phyloP scores from a whole-genome alignment of 495 filamentous ascomycete genomes.

The Daldinia bambusicola region DNA sequence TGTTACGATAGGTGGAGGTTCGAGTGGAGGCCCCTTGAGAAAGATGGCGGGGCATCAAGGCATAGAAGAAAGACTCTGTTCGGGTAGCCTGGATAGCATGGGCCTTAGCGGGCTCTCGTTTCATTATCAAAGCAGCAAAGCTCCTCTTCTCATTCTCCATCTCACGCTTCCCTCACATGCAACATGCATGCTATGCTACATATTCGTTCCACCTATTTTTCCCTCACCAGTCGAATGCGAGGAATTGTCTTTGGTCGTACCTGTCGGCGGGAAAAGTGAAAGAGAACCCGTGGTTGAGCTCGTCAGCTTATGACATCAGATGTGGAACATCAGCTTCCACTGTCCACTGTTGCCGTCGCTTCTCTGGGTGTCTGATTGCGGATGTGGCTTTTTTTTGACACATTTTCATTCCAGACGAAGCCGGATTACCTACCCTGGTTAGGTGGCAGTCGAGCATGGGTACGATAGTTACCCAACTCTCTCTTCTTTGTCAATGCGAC shows the following conservation, averaged over 20 bases:
- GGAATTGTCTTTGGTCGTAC: slow-evolving; percentile 9
- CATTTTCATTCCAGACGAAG: slow-evolving; percentile 38
- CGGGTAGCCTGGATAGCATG: slow-evolving; percentile 38
- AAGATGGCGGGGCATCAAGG: slow-evolving; percentile 36
- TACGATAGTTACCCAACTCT: slow-evolving; percentile 37
- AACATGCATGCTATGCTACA: slow-evolving; percentile 10
- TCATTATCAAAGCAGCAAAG: slow-evolving; percentile 42
- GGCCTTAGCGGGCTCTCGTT: slow-evolving; percentile 20
- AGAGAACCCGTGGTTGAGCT: slow-evolving; percentile 33
- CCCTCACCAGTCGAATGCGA: slow-evolving; percentile 14
- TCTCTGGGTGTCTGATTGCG: slow-evolving; percentile 23
- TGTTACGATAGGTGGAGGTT: slow-evolving; percentile 39
- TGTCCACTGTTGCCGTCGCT: slow-evolving; percentile 22
- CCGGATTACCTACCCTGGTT: slow-evolving; percentile 34
- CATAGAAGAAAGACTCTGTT: slow-evolving; percentile 19
- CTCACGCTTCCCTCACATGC: slow-evolving; percentile 34
- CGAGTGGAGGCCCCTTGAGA: slow-evolving; percentile 28
- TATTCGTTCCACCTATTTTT: slow-evolving; percentile 14
- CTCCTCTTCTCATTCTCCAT: slow-evolving; percentile 16
- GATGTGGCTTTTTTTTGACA: slow-evolving; percentile 37
- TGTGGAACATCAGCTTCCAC: slow-evolving; percentile 34
- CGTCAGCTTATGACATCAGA: slow-evolving; percentile 44
- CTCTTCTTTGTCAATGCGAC: slow-evolving; percentile 39
- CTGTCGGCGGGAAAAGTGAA: slow-evolving; percentile 30
- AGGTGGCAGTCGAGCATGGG: slow-evolving; percentile 31